Evolutionary conservation across 306 rosid species (phyloP), one percentile per base, ranked within the genome.

Genomic region (Pyrus bretschneideri): DNA sequence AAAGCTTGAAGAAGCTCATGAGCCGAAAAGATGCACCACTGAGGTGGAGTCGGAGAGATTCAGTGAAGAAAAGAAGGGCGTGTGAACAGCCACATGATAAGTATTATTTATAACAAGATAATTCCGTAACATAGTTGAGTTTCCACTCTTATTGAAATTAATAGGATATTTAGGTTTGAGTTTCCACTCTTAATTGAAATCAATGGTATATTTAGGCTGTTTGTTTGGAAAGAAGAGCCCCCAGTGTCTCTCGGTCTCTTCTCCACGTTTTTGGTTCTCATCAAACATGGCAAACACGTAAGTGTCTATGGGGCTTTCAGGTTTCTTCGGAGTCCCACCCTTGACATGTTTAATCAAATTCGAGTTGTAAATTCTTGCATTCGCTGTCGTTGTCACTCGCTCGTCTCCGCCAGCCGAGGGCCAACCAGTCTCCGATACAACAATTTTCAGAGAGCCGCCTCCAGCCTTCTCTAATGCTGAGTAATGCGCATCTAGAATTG

Each of bases 381-480:
- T 82, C 2, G 79, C 85, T 13, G 40, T 61, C 6, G 83, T 60
- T 62, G 94, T 77, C 17, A 59, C 59, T 12, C 61, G 38, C 7
- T 69, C 83, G 0, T 18, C 66, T 22, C 91, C 88, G 9, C 84
- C 84, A 13, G 72, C 73, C 1, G 91, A 80, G 19, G 93, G 91
- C 88, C 91, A 89, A 10, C 91, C 91, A 44, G 74, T 82, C 76
- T 89, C 87, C 1, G 90, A 78, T 19, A 83, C 87, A 33, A 85
- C 87, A 3, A 87, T 69, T 62, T 71, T 76, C 71, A 85, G 6
- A 2, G 81, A 59, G 29, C 66, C 82, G 9, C 85, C 87, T 0
- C 87, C 87, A 0, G 73, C 79, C 29, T 33, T 85, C 84, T 83
- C 89, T 62, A 87, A 59, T 5, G 89, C 87, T 5, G 88, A 67